These are phyloP conservation scores for Penicillium lividum DNA, from an alignment of 495 filamentous ascomycete genomes.

Conservation along the genomic window DNA sequence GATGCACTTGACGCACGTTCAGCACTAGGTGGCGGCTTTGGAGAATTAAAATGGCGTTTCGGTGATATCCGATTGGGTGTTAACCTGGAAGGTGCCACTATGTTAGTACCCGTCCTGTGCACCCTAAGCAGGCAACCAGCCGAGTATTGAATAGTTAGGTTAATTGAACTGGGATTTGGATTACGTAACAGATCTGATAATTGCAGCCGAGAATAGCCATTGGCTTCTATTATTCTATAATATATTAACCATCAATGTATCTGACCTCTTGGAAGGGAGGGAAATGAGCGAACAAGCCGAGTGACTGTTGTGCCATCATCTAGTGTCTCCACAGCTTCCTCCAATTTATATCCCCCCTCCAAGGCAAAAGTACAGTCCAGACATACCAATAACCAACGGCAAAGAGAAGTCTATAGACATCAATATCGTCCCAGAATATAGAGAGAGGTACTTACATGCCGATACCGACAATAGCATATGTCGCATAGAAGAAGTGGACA, in stretches of 20 bases:
- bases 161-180: too few species aligned
- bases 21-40: neutral
- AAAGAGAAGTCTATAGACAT: conserved; percentile 52
- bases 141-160: too few species aligned
- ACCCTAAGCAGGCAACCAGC: too few species aligned
- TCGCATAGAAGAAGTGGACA: conserved; percentile 66
- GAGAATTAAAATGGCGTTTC: neutral
- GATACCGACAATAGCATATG: conserved; percentile 71
- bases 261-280: neutral
- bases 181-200: too few species aligned
- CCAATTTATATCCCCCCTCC: conserved; percentile 59
- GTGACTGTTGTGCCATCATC: conserved; percentile 63
- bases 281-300: conserved; percentile 44
- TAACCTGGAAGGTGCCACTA: neutral
- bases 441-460: conserved; percentile 58
- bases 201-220: too few species aligned
- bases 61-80: neutral
- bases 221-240: neutral
- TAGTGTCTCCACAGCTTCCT: conserved; percentile 57
- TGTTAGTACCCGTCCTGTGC: neutral
- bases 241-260: neutral
- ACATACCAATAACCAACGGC: conserved; percentile 70
- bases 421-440: neutral
- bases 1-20: conserved; percentile 20
- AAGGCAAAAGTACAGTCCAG: conserved; percentile 65